Evolutionary conservation across 371 early-diverging fungal species (phyloP), one percentile per base, ranked within the genome.

Genomic region (Choanephora cucurbitarum): DNA sequence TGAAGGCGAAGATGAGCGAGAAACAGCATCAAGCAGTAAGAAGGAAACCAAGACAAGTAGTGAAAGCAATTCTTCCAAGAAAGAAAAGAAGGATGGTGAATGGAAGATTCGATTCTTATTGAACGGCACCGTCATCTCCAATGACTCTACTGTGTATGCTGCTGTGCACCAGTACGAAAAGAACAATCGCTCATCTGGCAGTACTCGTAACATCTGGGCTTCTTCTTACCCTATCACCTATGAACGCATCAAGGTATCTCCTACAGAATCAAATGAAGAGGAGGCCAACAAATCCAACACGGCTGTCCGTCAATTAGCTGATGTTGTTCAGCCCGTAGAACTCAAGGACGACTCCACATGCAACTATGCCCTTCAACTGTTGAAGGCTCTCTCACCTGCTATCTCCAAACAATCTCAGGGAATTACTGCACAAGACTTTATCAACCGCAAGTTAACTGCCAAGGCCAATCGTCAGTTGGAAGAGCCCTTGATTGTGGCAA

Each of bases 401-500:
- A 33, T 64, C 19, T n/a, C 63, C 42, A 40, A 51, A 51, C 19
- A 57, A 5, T 8, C 44, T 47, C 19, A 60, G 66, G 43, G 52
- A 18, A 65, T 88, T 19, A 72, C 75, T 0, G 52, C 74, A 0
- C 53, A 71, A 11, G 82, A 80, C 19, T 95, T 95, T 70, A 58
- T 85, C 58, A 95, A 92, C 67, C 80, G 80, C 39, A 92, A 91
- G 61, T 64, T 96, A 23, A 81, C 90, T 0, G 89, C 92, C 33
- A 95, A 95, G 66, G 72, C 93, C 42, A 85, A 82, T 23, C 84
- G 92, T 1, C 95, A 95, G 55, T 62, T 96, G 21, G 88, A 91
- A 64, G 95, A 95, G 50, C 91, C 93, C 1, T 77, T 95, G 28
- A 88, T 94, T 55, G 94, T 94, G 0, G 92, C 91, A 2, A 87